Base-by-base conservation (phyloP, 371 early-diverging fungal genomes). In the Smittium mucronatum region DNA sequence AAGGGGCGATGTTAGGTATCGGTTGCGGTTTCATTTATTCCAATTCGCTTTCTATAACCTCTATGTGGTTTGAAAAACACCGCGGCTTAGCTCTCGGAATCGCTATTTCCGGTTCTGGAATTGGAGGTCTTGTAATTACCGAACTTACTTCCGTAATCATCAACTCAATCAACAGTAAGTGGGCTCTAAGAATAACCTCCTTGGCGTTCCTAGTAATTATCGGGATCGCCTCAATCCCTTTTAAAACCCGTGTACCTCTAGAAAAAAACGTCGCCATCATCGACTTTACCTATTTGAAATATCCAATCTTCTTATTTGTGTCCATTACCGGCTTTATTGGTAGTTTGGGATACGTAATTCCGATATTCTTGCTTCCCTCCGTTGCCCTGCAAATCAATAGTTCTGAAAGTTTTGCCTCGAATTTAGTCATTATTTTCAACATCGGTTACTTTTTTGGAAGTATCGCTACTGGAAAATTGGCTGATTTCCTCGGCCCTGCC, bases 11-110 rank as follows among this genome's bases (percentile, higher is more conserved):
- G n/a, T 85, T 87, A 74, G 86, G 86, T 0, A 30, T 82, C 0
- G 89, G 89, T 29, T 86, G 84, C 0, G 81, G 86, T 1, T 67
- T 89, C 28, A 75, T 78, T 1, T 87, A 82, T 71, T 81, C 84
- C 29, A 85, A 87, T 0, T 78, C 82, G 0, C 74, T 83, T 0
- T 70, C 78, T 2, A 74, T 89, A 1, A 82, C 89, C 0, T 75
- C 89, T 0, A 92, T 90, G 73, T 93, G 90, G 90, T 93, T 92
- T 75, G 70, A 69, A n/a, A 81, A 81, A 33, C 73, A 81, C 35
- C 82, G 91, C 21, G 89, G 90, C 0, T 70, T 93, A 57, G 91
- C 88, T 5, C 81, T 87, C 5, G 93, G 93, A 5, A 74, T 92
- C 0, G 84, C 84, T 25, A 83, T 86, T 0, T 76, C 86, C 5